These are phyloP conservation scores for Coemansia erecta DNA, from an alignment of 192 early-diverging fungal genomes.

Conservation along the genomic window DNA sequence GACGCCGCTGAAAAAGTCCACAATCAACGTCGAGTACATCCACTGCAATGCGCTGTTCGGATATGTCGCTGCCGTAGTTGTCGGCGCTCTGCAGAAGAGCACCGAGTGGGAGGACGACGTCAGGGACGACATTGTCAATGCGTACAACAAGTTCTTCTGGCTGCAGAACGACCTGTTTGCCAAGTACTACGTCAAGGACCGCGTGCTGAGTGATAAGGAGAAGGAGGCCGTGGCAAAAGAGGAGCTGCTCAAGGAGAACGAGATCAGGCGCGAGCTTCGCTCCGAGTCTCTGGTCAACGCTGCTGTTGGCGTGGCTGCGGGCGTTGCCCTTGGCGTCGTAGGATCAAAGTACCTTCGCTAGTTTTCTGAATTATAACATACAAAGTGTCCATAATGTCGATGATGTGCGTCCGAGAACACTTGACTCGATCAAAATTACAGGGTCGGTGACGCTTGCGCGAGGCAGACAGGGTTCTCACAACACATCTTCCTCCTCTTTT, in stretches of 20 bases:
- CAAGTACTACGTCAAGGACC: constrained; percentile 69
- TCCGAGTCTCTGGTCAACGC: constrained; percentile 38
- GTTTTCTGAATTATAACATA: too few species aligned
- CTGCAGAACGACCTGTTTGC: constrained; percentile 82
- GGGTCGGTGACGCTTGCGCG: too few species aligned
- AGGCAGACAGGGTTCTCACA: too few species aligned
- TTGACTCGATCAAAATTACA: too few species aligned
- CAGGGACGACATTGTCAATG: constrained; percentile 58
- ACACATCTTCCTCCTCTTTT: too few species aligned
- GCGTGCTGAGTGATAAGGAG: constrained; percentile 38
- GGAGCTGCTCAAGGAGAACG: constrained; percentile 23
- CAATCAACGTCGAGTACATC: constrained; percentile 81
- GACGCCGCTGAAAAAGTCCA: constrained; percentile 68
- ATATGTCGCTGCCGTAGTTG: constrained; percentile 59
- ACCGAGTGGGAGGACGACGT: constrained; percentile 59
- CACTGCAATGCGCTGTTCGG: constrained; percentile 77
- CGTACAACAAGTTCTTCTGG: constrained; percentile 81
- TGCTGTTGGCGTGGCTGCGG: constrained; percentile 24
- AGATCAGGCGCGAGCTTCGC: constrained; percentile 28
- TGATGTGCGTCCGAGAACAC: too few species aligned
- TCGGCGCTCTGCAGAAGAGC: constrained; percentile 55
- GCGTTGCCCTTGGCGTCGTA: constrained; percentile 19
- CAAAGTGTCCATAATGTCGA: too few species aligned
- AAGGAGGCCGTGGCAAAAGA: constrained; percentile 23
- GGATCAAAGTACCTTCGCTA: constrained; percentile 19